Evolutionary conservation across 768 basidiomycete genomes (phyloP), one percentile per base, ranked within the genome.

Genomic region (Mycena kentingensis): DNA sequence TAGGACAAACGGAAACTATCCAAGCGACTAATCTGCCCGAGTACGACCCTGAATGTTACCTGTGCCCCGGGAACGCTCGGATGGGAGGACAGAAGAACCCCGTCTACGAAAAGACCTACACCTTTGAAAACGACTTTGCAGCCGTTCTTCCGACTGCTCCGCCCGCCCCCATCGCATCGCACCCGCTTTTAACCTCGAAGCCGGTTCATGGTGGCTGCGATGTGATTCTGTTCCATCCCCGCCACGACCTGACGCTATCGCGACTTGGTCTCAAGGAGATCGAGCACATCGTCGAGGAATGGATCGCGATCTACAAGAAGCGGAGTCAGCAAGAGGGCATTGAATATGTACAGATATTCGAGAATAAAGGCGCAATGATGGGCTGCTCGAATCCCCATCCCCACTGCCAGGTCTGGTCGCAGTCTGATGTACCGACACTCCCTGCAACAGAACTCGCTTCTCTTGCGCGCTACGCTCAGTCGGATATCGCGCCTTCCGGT

Each of bases 311-410:
- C 32, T 90, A 89, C 66, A 67, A 67, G 28, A 68, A 60, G 39
- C 79, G 89, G 25, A 85, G 88, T 5, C 54, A 65, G 1, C 75
- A 88, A 63, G 73, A 80, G n/a, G 85, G 85, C 1, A 86, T 90
- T 55, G 73, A 80, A 62, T 89, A 93, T 63, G 84, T 95, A 46
- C 93, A 93, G 68, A 91, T 94, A 10, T 94, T 95, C 63, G 92
- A 95, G 87, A 94, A 93, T 69, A 95, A 94, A 71, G 94, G 94
- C 2, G 71, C 86, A 3, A 93, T 93, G 76, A 95, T 95, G 94
- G 94, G 94, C 11, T 95, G 92, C 65, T 92, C 89, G 6, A 96
- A 95, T 64, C 91, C 93, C 22, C 94, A 96, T 66, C 93, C 94
- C 0, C 94, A 96, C 67, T 91, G 93, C 19, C 94, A 97, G 68